Base-by-base conservation (phyloP, 306 rosid species). In the Ceratonia siliqua region DNA sequence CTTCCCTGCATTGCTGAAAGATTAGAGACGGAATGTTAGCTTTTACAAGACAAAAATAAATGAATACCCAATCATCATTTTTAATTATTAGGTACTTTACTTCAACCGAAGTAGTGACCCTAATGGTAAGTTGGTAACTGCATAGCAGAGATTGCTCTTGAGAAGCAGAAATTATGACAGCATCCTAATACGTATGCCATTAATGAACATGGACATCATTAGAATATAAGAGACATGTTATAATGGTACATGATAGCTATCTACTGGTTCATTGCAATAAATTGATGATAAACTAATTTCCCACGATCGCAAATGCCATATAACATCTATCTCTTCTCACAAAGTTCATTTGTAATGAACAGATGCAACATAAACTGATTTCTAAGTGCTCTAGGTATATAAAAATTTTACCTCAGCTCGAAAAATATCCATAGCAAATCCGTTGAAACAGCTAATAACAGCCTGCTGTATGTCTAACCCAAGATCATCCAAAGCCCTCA, bases 401-500 rank as follows among this genome's bases (percentile, higher is more conserved):
- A 79, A 85, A 84, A 70, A 28, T 73, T 15, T 67, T 84, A 91
- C 99, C 99, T 92, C 96, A 1, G 99, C 97, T 54, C 90, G 87
- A 70, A 94, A 94, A 54, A 94, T 76, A 55, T 94, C 97, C 87
- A 94, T 79, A 55, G 97, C 96, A 75, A 94, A 94, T 24, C 97
- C 99, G 79, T 94, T 92, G 87, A 92, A 94, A 81, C 96, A 94
- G 83, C 96, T 94, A 30, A 94, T 92, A 58, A 91, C 99, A 67
- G 97, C 99, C 41, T 92, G 99, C 76, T 92, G 97, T 78, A 94
- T 81, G 77, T 91, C 97, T 70, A 94, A 62, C 5, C 97, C 99
- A 33, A 92, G 93, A 70, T 70, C 86, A 58, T 94, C 96, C 85
- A 94, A 43, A 79, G 96, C 94, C 82, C 87, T 94, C 91, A 94